A percentile compares a stretch with the other conserved stretches of the same genome.
phyloP scores from a whole-genome alignment of 352 stramenopile species.

The Phytophthora citrophthora region DNA sequence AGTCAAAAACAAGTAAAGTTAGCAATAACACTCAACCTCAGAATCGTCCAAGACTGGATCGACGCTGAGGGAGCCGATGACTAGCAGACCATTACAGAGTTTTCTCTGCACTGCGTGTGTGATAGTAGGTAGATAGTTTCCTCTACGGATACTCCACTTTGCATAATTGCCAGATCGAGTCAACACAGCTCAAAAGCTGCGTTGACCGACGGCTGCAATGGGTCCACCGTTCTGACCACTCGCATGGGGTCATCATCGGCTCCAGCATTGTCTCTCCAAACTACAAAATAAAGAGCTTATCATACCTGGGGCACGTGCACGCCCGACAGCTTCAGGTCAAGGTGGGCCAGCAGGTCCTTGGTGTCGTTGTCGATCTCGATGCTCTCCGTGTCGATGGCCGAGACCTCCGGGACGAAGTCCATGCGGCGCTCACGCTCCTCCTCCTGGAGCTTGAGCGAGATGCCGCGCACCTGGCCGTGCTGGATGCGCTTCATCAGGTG shows the following conservation, averaged over 20 bases:
- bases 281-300: conserved; percentile 10
- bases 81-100: conserved; percentile 10
- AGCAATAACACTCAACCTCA: conserved; percentile 48
- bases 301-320: conserved; percentile 91
- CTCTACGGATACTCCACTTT: conserved; percentile 14
- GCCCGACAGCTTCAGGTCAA: conserved; percentile 94
- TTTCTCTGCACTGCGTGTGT: conserved; percentile 3
- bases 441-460: conserved; percentile 99
- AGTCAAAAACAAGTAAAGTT: conserved; percentile 14
- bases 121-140: conserved; percentile 1
- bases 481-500: conserved; percentile 99
- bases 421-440: conserved; percentile 99
- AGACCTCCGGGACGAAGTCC: conserved; percentile 99
- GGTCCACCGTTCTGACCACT: conserved; percentile 67
- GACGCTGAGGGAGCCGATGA: conserved; percentile 63
- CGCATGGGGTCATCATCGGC: conserved; percentile 57
- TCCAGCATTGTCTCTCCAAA: conserved; percentile 75
- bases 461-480: conserved; percentile 98
- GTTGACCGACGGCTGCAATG: conserved; percentile 39
- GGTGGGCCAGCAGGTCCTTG: conserved; percentile 96
- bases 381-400: conserved; percentile 91
- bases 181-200: not conserved
- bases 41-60: conserved; percentile 21
- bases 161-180: conserved; percentile 10
- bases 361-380: conserved; percentile 99